A percentile compares a stretch with the other conserved stretches of the same genome.
These are phyloP conservation scores for Sclerotinia minor DNA, from an alignment of 2,329 filamentous ascomycete genomes.

Conservation along the genomic window DNA sequence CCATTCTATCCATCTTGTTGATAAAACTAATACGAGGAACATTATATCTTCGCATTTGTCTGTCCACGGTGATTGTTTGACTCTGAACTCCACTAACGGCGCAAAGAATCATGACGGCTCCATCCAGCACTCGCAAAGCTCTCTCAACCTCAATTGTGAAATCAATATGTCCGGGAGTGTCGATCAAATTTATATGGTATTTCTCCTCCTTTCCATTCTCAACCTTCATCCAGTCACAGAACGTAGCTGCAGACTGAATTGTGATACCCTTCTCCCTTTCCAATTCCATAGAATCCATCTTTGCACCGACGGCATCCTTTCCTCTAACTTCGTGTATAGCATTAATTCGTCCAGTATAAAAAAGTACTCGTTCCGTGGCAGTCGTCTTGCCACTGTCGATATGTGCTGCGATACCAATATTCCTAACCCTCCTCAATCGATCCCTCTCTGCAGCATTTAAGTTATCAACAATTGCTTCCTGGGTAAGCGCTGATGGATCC, in stretches of 20 bases:
- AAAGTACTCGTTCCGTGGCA: slow-evolving; percentile 91
- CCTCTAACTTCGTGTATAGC: slow-evolving; percentile 95
- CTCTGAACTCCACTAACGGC: slow-evolving; percentile 96
- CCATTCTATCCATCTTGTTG: slow-evolving; percentile 99
- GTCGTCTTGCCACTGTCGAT: slow-evolving; percentile 99
- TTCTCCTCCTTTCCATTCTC: slow-evolving; percentile 81
- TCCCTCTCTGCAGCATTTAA: slow-evolving; percentile 67
- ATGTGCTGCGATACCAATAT: slow-evolving; percentile 98
- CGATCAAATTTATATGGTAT: slow-evolving; percentile 98
- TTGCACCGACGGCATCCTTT: slow-evolving; percentile 91
- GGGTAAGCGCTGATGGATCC: slow-evolving; percentile 35
- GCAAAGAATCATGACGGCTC: slow-evolving; percentile 97
- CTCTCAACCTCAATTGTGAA: slow-evolving; percentile 99
- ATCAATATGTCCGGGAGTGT: slow-evolving; percentile 97
- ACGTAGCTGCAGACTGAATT: slow-evolving; percentile 96
- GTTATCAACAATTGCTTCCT: slow-evolving; percentile 38
- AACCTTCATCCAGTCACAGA: slow-evolving; percentile 93
- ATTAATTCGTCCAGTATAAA: slow-evolving; percentile 96
- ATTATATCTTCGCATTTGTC: slow-evolving; percentile 98
- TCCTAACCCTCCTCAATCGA: slow-evolving; percentile 79
- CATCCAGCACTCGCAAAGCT: slow-evolving; percentile 89
- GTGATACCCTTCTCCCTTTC: slow-evolving; percentile 99
- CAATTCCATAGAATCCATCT: slow-evolving; percentile 99
- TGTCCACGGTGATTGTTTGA: slow-evolving; percentile 96
- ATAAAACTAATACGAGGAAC: slow-evolving; percentile 93